Evolutionary conservation across 352 stramenopile genomes (phyloP).

Genomic region (Globisporangium mamillatum): DNA sequence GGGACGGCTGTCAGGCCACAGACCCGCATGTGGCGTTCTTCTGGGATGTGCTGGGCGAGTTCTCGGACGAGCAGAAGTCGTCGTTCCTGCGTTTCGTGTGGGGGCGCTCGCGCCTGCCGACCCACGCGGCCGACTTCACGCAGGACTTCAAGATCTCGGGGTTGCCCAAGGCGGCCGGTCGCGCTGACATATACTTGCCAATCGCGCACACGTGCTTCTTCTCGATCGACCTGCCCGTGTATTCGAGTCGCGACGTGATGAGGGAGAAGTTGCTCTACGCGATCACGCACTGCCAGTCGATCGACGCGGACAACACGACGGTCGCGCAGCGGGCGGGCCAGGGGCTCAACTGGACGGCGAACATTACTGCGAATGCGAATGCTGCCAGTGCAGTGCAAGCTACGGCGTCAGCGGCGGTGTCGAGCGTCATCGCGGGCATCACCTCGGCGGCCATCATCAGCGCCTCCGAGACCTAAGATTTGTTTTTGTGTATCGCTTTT

Average conservation of each 20-base stretch:
- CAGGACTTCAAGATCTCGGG: slow-evolving; percentile 90
- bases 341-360: slow-evolving; percentile 80
- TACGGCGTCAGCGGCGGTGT: slow-evolving; percentile 52
- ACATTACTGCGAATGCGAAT: neutral
- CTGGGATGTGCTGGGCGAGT: slow-evolving; percentile 86
- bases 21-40: slow-evolving; percentile 89
- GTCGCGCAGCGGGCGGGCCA: slow-evolving; percentile 85
- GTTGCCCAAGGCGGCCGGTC: slow-evolving; percentile 68
- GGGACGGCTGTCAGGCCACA: slow-evolving; percentile 80
- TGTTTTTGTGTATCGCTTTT: slow-evolving; percentile 1
- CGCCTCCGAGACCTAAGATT: slow-evolving; percentile 16
- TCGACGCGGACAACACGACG: slow-evolving; percentile 87
- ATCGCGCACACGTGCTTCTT: slow-evolving; percentile 91
- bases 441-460: slow-evolving; percentile 17
- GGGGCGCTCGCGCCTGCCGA: slow-evolving; percentile 87
- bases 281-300: slow-evolving; percentile 87
- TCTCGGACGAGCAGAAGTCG: slow-evolving; percentile 89
- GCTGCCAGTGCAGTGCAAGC: slow-evolving; percentile 9
- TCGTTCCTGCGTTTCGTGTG: slow-evolving; percentile 89
- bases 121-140: slow-evolving; percentile 84
- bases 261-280: slow-evolving; percentile 83
- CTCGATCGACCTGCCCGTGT: slow-evolving; percentile 82
- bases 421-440: slow-evolving; percentile 62
- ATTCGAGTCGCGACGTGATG: slow-evolving; percentile 77
- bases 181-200: slow-evolving; percentile 80